Percentiles rank a stretch among this genome's conserved stretches.
phyloP scores from a whole-genome alignment of 306 rosid species.

The Adenanthera pavonina region DNA sequence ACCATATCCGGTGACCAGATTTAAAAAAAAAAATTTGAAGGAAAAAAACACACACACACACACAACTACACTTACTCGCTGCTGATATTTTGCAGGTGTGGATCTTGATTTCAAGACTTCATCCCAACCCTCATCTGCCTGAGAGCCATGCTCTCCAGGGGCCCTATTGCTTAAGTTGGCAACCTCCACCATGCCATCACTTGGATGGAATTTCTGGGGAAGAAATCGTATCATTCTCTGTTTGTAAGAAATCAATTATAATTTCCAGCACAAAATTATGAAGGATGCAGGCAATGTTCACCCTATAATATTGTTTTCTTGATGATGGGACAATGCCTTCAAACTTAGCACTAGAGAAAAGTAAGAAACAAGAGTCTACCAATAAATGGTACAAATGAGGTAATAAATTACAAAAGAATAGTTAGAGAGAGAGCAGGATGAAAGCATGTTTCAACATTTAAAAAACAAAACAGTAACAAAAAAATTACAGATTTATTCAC shows the following conservation, averaged over 20 bases:
- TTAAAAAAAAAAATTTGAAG: not conserved
- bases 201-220: slow-evolving; percentile 65
- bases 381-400: not conserved
- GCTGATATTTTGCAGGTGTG: slow-evolving; percentile 50
- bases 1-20: not conserved
- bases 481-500: slow-evolving; percentile 16
- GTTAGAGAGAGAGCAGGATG: not conserved
- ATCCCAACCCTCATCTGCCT: slow-evolving; percentile 46
- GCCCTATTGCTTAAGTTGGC: slow-evolving; percentile 53
- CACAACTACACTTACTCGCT: slow-evolving; percentile 51
- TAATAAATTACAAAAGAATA: slow-evolving; percentile 9
- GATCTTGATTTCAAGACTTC: slow-evolving; percentile 50
- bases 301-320: not conserved
- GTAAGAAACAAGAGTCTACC: not conserved
- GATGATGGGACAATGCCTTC: not conserved
- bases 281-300: not conserved
- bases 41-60: not conserved
- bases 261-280: not conserved
- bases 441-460: not conserved
- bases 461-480: not conserved
- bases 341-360: not conserved
- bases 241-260: slow-evolving; percentile 9
- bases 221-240: slow-evolving; percentile 29
- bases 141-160: slow-evolving; percentile 48
- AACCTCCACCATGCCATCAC: slow-evolving; percentile 52